Conservation (phyloP, 2,329 filamentous ascomycete species). For the Monilinia laxa region DNA sequence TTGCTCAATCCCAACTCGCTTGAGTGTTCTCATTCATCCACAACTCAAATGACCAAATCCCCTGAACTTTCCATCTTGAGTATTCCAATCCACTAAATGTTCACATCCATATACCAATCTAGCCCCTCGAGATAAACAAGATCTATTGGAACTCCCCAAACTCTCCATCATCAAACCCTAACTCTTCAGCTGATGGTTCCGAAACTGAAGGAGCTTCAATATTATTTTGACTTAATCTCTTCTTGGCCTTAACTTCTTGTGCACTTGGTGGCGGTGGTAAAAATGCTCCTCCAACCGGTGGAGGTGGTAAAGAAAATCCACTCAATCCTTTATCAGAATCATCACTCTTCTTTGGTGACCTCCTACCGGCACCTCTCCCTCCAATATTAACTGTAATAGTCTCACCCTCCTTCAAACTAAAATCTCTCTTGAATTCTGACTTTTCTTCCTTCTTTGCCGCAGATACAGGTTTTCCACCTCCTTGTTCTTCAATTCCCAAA, state of each 20-base stretch:
- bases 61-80: too few relatives aligned
- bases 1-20: neutral
- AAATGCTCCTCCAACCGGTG: conserved; percentile 47
- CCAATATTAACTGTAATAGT: conserved; percentile 81
- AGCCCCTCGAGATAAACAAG: neutral
- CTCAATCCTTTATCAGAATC: conserved; percentile 29
- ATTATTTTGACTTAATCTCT: conserved; percentile 51
- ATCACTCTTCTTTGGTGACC: conserved; percentile 32
- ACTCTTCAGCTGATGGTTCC: conserved; percentile 51
- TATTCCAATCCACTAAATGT: neutral
- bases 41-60: neutral
- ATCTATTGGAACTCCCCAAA: conserved; percentile 71
- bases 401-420: conserved; percentile 84
- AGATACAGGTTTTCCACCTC: conserved; percentile 37
- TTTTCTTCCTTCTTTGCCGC: conserved; percentile 33
- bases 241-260: conserved; percentile 59
- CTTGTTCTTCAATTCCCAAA: conserved; percentile 57
- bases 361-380: conserved; percentile 46
- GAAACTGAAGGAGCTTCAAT: conserved; percentile 42
- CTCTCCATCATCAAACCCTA: conserved; percentile 85
- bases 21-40: neutral
- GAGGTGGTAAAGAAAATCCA: conserved; percentile 71
- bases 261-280: conserved; percentile 68
- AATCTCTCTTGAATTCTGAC: conserved; percentile 64
- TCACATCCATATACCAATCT: neutral